phyloP scores from a whole-genome alignment of 2,329 filamentous ascomycete species.

The Emydomyces testavorans region DNA sequence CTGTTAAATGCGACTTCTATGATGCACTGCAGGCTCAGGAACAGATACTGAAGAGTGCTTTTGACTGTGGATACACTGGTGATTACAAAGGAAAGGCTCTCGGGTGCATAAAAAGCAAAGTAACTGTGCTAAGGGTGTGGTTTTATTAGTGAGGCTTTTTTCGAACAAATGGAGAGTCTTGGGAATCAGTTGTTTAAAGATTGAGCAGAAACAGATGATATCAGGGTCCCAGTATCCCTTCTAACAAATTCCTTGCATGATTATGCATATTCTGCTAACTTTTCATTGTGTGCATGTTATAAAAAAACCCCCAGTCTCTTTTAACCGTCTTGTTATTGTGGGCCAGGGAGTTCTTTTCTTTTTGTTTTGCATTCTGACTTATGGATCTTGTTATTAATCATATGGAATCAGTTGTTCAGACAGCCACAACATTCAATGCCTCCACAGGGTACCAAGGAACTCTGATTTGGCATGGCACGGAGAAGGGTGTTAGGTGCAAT shows the following conservation, averaged over 20 bases:
- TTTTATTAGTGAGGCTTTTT: background rate
- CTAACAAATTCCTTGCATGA: slow-evolving; percentile 7
- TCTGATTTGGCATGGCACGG: too few relatives aligned
- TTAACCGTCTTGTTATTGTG: background rate
- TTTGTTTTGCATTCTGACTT: too few relatives aligned
- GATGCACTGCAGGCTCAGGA: background rate
- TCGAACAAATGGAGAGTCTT: slow-evolving; percentile 5
- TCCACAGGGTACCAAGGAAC: too few relatives aligned
- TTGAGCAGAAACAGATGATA: slow-evolving; percentile 7
- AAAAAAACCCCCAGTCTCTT: background rate
- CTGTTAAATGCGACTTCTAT: background rate
- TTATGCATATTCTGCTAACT: slow-evolving; percentile 12
- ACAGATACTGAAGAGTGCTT: background rate
- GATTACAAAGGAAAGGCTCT: background rate
- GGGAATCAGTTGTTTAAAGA: slow-evolving; percentile 4
- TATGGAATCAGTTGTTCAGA: too few relatives aligned
- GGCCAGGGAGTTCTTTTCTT: background rate
- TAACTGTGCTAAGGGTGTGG: slow-evolving; percentile 3
- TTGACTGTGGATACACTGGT: background rate
- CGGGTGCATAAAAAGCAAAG: background rate
- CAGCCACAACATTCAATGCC: too few relatives aligned
- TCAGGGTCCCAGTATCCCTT: background rate
- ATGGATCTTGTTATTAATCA: too few relatives aligned
- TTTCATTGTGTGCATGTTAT: background rate
- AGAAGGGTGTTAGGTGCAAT: too few relatives aligned